Evolutionary conservation across 2,329 filamentous ascomycete species (phyloP), one percentile per base, ranked within the genome.

Genomic region (Zasmidium cellare): DNA sequence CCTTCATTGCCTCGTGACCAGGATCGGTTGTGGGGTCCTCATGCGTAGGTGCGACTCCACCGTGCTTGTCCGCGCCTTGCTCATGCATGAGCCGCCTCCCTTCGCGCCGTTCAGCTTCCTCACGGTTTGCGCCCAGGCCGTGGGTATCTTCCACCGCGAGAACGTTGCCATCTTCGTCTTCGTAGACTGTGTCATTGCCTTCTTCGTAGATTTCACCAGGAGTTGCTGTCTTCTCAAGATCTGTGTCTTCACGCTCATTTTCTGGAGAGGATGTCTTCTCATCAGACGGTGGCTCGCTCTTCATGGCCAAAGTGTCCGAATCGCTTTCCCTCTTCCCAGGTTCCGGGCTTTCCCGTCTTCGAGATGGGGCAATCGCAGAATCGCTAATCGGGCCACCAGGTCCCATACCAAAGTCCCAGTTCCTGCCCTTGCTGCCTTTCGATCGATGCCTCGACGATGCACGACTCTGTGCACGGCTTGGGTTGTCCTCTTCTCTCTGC

Each of bases 131-230:
- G 47, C 67, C 66, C 28, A 75, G 72, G 14, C 63, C 56, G 25
- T 69, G 64, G 19, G 76, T 80, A 45, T 83, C 74, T 63, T 87
- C 81, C 0, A 90, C 84, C 18, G 84, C 84, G 5, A 97, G 72
- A 2, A 97, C 92, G 55, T 97, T 92, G 7, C 93, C 93, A 57
- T 96, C 88, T 61, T 87, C 80, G 66, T 96, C 89, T 74, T 97
- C 93, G 56, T 96, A 85, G 6, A 97, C 78, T 41, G 94, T 83
- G 20, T 96, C 75, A 53, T 87, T 73, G 1, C 92, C 92, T 75
- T 97, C 92, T 63, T 92, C 85, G 65, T 88, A 97, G 0, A 92
- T 82, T 61, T 96, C 86, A 9, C 90, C 72, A 51, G 66, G 74
- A 18, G 72, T 69, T 12, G 58, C 52, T 12, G 56, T 57, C 24